Evolutionary conservation across 768 basidiomycete genomes (phyloP).

Genomic region (Psilocybe cyanescens): DNA sequence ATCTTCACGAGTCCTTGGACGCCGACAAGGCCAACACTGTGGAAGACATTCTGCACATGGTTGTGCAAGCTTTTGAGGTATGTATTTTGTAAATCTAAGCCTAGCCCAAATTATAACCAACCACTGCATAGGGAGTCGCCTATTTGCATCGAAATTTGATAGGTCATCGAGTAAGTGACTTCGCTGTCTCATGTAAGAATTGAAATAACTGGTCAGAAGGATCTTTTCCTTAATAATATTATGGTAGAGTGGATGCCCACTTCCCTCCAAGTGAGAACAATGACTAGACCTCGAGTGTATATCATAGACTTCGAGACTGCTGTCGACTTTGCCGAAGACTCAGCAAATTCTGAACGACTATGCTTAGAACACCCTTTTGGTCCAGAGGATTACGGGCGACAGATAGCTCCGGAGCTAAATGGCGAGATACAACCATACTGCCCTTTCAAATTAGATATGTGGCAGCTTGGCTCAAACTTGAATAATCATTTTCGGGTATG

Average conservation of each 20-base stretch:
- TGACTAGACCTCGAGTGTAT: slow-evolving; percentile 13
- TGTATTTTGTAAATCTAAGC: neutral
- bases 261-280: neutral
- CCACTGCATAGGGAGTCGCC: neutral
- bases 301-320: slow-evolving; percentile 19
- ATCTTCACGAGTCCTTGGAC: neutral
- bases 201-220: neutral
- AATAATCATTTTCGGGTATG: neutral
- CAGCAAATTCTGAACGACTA: neutral
- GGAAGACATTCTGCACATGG: slow-evolving; percentile 12
- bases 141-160: slow-evolving; percentile 10
- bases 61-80: slow-evolving; percentile 14
- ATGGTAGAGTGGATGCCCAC: slow-evolving; percentile 14
- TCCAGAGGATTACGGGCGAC: neutral
- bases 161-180: slow-evolving; percentile 5
- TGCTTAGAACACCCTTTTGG: slow-evolving; percentile 1
- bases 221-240: slow-evolving; percentile 11
- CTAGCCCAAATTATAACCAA: too few relatives aligned
- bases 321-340: slow-evolving; percentile 11
- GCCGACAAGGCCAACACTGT: neutral
- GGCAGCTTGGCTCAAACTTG: slow-evolving; percentile 6
- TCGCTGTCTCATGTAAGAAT: too few relatives aligned
- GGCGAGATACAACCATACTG: slow-evolving; percentile 2
- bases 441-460: neutral
- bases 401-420: slow-evolving; percentile 1